Base-by-base conservation (phyloP, 2,329 filamentous ascomycete species). In the Chaetomiaceae sp. region DNA sequence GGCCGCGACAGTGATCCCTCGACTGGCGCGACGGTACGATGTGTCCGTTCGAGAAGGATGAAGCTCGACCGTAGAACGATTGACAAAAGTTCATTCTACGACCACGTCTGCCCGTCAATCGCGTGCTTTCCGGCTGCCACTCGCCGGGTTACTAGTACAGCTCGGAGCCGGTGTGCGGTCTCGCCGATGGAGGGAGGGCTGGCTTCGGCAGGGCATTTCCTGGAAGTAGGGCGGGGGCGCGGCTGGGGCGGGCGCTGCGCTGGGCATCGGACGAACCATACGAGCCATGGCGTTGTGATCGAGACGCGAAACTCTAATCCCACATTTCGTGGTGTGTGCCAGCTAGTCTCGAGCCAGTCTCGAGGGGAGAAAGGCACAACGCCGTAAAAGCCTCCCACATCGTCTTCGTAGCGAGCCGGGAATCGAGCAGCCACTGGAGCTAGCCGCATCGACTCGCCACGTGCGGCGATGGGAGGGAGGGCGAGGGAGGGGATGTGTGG, bases 201-300 rank as follows among this genome's bases (percentile, higher is more conserved):
- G 45, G 45, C 38, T 43, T 32, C 26, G 38, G 38, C 39, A 32
- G 35, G 47, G 37, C 24, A n/a, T 38, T n/a, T 47, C 37, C 35
- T 42, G 17, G 15, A 40, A 10, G 52, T 46, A 47, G 22, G 52
- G 43, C 43, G 45, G 52, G 42, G 52, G 52, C 52, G 39, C 50
- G 39, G 35, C 32, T 39, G 38, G 34, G 29, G 29, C 40, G 29
- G 24, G 42, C 15, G 45, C 32, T 42, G 15, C 4, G 24, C 39
- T 48, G 48, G 38, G 20, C 33, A 46, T 46, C 50, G 39, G 42
- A 48, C 29, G 40, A 49, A 52, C 47, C 2, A 32, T n/a, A 11
- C 45, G 29, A 41, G 45, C 38, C 26, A 34, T 34, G 17, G 14
- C 32, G 17, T 12, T 20, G 15, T 24, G 27, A 33, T 47, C 33